Percentiles rank a stretch among this genome's conserved stretches.
Conservation (phyloP, 2,329 filamentous ascomycete species). For the Fusarium sarcochroum region DNA sequence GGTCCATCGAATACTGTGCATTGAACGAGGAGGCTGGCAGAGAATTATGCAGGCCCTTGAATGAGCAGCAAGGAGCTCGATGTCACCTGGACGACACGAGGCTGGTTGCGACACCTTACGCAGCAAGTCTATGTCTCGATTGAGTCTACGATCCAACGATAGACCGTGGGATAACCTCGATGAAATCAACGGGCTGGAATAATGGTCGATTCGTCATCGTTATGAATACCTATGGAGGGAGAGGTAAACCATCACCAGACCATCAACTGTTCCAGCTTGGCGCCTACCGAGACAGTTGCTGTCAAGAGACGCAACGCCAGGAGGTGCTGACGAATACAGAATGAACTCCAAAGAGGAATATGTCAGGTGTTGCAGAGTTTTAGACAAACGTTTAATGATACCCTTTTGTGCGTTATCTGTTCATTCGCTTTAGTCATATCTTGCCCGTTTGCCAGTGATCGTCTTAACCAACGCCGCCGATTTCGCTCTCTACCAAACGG, state of each 20-base stretch:
- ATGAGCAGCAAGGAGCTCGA: not conserved
- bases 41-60: not conserved
- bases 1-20: not conserved
- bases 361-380: slow-evolving; percentile 6
- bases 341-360: not conserved
- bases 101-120: not conserved
- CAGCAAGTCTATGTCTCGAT: not conserved
- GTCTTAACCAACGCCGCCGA: not conserved
- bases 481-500: not conserved
- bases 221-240: not conserved
- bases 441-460: not conserved
- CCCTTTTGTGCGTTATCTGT: slow-evolving; percentile 29
- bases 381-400: slow-evolving; percentile 40
- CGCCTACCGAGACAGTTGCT: not conserved
- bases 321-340: slow-evolving; percentile 1
- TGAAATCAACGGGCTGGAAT: not conserved
- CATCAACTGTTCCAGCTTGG: not conserved
- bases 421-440: not conserved
- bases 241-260: not conserved
- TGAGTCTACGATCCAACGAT: not conserved
- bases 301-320: not conserved
- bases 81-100: not conserved
- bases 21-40: not conserved
- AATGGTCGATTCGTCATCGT: not conserved
- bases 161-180: not conserved